Evolutionary conservation across 352 stramenopile genomes (phyloP), one percentile per base, ranked within the genome.

Genomic region (Phytophthora kernoviae): DNA sequence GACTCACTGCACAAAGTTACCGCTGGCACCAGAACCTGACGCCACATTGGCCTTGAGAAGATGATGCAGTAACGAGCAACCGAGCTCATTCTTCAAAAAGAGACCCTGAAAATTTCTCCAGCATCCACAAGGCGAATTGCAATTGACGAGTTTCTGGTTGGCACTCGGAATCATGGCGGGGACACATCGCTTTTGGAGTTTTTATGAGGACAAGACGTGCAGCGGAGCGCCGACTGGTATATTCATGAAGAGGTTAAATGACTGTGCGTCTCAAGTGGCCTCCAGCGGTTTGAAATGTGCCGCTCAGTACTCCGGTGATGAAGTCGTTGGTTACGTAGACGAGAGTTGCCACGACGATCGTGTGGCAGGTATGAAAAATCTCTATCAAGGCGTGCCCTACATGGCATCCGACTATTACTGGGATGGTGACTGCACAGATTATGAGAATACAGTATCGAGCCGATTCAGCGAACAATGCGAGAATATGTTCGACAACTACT

Each of bases 301-400:
- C 9, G 33, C 33, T n/a, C 9, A 39, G 33, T 39, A 39, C 33
- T 2, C 4, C 2, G 33, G 9, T 14, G 14, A 14, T n/a, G 3
- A 39, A 8, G 10, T 39, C 3, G 17, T 44, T 44, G 39, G 39
- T 24, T 44, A 44, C 20, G 39, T 5, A 11, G 17, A 44, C n/a
- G 39, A 44, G 6, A 44, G 39, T 22, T 44, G 39, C n/a, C 18
- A 44, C 39, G 39, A 44, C 14, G 39, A 18, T 8, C 39, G 39
- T 12, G 14, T 22, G n/a, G 39, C 14, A 22, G n/a, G 15, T 22
- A 12, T 44, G 4, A 6, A 44, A 6, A 15, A 1, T 10, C 39
- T 44, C 5, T 44, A 26, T 18, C 7, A 44, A 10, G 39, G 39
- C n/a, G 39, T 11, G n/a, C n/a, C 39, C 6, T 44, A 44, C 17